Evolutionary conservation across 768 basidiomycete genomes (phyloP).

Genomic region (Rossbeevera mucosa): DNA sequence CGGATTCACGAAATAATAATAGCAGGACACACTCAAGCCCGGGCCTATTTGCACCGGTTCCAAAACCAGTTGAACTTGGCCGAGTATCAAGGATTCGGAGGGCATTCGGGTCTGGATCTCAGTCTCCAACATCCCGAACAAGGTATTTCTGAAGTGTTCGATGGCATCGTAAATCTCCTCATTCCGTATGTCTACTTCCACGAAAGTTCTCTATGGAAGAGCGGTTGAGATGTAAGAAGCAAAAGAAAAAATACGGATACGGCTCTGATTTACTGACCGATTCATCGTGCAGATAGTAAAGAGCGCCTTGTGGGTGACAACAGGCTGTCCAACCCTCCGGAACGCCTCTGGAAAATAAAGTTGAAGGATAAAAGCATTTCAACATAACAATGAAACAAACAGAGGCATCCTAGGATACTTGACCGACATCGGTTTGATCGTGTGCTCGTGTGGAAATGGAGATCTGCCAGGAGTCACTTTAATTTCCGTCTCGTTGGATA

Average conservation of each 20-base stretch:
- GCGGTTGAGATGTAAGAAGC: slow-evolving; percentile 1
- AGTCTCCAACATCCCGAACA: slow-evolving; percentile 17
- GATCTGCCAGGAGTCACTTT: background rate
- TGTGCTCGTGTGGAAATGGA: background rate
- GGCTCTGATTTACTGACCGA: slow-evolving; percentile 33
- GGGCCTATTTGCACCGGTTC: slow-evolving; percentile 34
- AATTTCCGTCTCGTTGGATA: background rate
- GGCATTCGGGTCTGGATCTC: slow-evolving; percentile 14
- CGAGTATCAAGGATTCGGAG: slow-evolving; percentile 22
- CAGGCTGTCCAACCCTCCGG: slow-evolving; percentile 43
- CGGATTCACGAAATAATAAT: slow-evolving; percentile 55
- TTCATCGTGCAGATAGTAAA: slow-evolving; percentile 35
- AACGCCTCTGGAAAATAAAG: slow-evolving; percentile 3
- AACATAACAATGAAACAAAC: slow-evolving; percentile 8
- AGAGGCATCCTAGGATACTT: slow-evolving; percentile 10
- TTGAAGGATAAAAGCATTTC: background rate
- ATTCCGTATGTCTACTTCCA: slow-evolving; percentile 52
- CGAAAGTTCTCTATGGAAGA: slow-evolving; percentile 44
- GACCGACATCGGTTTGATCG: slow-evolving; percentile 12
- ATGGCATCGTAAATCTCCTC: slow-evolving; percentile 29
- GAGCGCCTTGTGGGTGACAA: slow-evolving; percentile 32
- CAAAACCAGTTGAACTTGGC: slow-evolving; percentile 42
- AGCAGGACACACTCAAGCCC: slow-evolving; percentile 27
- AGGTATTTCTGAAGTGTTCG: slow-evolving; percentile 26
- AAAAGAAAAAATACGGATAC: background rate